Percentiles rank a stretch among this genome's conserved stretches.
Conservation (phyloP, 306 rosid genomes). For the Fragaria vesca region DNA sequence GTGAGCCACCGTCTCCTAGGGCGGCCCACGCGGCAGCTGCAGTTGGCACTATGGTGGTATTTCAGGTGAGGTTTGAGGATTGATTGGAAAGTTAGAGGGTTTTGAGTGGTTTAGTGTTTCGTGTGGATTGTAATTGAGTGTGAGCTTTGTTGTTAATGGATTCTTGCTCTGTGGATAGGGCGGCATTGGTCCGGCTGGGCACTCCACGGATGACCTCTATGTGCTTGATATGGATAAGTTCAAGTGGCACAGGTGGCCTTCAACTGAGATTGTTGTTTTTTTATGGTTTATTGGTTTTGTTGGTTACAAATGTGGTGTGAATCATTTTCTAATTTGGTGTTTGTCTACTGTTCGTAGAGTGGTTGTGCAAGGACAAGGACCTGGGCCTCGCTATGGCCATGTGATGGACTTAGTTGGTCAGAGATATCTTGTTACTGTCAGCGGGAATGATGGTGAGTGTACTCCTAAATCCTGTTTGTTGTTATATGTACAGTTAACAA, state of each 20-base stretch:
- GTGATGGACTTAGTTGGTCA: slow-evolving; percentile 99
- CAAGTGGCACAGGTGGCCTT: slow-evolving; percentile 89
- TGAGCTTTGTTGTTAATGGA: slow-evolving; percentile 19
- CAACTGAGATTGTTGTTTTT: slow-evolving; percentile 8
- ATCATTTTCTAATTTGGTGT: slow-evolving; percentile 4
- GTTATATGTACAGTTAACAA: background rate
- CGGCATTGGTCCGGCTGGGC: slow-evolving; percentile 99
- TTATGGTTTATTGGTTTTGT: slow-evolving; percentile 19
- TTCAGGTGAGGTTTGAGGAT: slow-evolving; percentile 62
- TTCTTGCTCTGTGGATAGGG: slow-evolving; percentile 65
- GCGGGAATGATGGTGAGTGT: slow-evolving; percentile 93
- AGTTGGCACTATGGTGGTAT: slow-evolving; percentile 98
- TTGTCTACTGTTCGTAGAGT: slow-evolving; percentile 54
- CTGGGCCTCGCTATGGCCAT: slow-evolving; percentile 99
- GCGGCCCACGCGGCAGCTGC: slow-evolving; percentile 98
- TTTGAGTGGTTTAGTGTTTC: slow-evolving; percentile 10
- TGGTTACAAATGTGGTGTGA: slow-evolving; percentile 1
- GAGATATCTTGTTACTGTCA: slow-evolving; percentile 91
- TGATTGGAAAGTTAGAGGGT: slow-evolving; percentile 7
- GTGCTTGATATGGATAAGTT: slow-evolving; percentile 93
- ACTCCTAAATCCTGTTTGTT: slow-evolving; percentile 3
- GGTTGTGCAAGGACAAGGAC: slow-evolving; percentile 98
- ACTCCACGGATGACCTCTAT: slow-evolving; percentile 86
- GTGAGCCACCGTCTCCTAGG: slow-evolving; percentile 98
- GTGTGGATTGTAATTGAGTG: slow-evolving; percentile 12